Evolutionary conservation across 2,329 filamentous ascomycete genomes (phyloP).

Genomic region (Penicillium palitans): DNA sequence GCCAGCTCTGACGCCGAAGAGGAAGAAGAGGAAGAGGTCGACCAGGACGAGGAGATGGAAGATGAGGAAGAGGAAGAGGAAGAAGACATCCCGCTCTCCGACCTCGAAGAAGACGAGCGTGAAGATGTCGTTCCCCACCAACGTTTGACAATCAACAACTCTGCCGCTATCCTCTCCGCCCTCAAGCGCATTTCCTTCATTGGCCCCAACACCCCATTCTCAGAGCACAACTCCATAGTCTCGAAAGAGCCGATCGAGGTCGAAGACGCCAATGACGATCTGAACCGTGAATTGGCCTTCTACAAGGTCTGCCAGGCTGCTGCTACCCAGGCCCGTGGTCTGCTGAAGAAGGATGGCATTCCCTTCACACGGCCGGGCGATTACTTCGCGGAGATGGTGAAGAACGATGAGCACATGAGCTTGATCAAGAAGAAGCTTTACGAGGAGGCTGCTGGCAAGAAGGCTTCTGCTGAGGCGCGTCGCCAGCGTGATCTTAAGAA

Average conservation of each 20-base stretch:
- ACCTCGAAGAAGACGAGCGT: conserved; percentile 76
- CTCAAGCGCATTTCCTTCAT: conserved; percentile 64
- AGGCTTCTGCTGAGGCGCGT: conserved; percentile 85
- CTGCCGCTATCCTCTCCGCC: conserved; percentile 75
- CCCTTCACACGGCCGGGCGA: conserved; percentile 87
- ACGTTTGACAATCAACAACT: conserved; percentile 97
- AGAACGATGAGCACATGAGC: conserved; percentile 97
- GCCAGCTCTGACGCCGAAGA: conserved; percentile 31
- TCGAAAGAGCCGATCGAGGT: conserved; percentile 70
- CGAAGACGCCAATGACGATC: conserved; percentile 82
- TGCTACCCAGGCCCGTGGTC: conserved; percentile 68
- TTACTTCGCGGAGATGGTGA: conserved; percentile 99
- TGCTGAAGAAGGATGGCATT: conserved; percentile 77
- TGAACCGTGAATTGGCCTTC: conserved; percentile 88
- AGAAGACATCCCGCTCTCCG: conserved; percentile 85
- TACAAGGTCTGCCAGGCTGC: conserved; percentile 86
- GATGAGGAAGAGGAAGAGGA: conserved; percentile 71
- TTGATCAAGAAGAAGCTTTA: conserved; percentile 91
- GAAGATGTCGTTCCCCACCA: conserved; percentile 88
- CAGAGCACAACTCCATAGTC: conserved; percentile 75
- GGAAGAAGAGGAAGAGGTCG: conserved; percentile 29
- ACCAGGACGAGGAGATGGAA: conserved; percentile 42
- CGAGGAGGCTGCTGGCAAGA: conserved; percentile 88
- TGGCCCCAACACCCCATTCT: conserved; percentile 71
- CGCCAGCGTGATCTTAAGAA: conserved; percentile 96